Evolutionary conservation across 2,329 filamentous ascomycete genomes (phyloP).

Genomic region (Fusarium compactum): DNA sequence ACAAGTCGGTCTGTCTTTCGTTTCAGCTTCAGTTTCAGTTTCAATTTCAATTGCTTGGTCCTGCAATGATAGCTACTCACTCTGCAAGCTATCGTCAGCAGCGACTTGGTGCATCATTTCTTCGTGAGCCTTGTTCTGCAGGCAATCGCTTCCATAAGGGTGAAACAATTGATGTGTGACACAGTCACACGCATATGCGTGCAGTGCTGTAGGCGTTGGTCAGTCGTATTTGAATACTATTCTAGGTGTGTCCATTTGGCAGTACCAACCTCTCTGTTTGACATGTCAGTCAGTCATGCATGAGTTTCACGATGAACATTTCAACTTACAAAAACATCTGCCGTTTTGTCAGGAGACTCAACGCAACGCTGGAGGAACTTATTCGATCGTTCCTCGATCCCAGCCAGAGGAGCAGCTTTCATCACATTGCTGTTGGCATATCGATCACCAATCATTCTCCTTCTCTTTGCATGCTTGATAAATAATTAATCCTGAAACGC

Average conservation of each 20-base stretch:
- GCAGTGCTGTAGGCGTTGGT: constrained; percentile 56
- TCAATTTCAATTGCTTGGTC: not conserved
- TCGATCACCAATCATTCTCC: constrained; percentile 72
- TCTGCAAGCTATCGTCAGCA: constrained; percentile 75
- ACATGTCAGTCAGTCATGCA: constrained; percentile 20
- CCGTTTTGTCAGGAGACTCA: constrained; percentile 56
- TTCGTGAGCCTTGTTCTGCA: constrained; percentile 67
- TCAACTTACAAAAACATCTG: constrained; percentile 71
- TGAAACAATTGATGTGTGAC: constrained; percentile 78
- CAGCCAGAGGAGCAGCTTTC: constrained; percentile 64
- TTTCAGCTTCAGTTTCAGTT: constrained; percentile 21
- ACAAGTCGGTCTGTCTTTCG: constrained; percentile 66
- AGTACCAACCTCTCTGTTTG: constrained; percentile 49
- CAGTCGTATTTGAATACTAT: constrained; percentile 18
- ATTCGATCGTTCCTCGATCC: constrained; percentile 68
- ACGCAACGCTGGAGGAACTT: constrained; percentile 67
- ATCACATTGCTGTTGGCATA: constrained; percentile 78
- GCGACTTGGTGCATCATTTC: constrained; percentile 76
- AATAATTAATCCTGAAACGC: not conserved
- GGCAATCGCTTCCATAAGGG: constrained; percentile 71
- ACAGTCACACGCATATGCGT: constrained; percentile 77
- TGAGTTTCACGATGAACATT: not conserved
- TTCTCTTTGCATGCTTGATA: constrained; percentile 70
- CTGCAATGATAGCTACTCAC: constrained; percentile 55
- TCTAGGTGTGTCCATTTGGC: not conserved